Conservation (phyloP, 1,284 basidiomycete genomes). For the Pseudozyma pruni region DNA sequence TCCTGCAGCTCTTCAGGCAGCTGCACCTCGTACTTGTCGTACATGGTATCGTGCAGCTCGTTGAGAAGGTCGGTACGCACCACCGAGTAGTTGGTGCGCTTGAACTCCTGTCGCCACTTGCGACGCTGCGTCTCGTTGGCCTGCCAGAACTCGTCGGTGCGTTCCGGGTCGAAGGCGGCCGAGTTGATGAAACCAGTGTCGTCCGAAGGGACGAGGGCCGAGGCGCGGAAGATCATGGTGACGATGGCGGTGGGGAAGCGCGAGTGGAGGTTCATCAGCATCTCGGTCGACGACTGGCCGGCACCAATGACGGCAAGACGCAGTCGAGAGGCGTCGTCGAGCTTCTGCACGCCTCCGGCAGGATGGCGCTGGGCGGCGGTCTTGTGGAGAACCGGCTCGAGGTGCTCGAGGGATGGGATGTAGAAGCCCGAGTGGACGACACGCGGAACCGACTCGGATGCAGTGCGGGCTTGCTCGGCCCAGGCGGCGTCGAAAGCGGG, state of each 20-base stretch:
- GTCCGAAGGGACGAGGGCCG: slow-evolving; percentile 64
- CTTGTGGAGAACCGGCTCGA: slow-evolving; percentile 50
- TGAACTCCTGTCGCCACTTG: slow-evolving; percentile 62
- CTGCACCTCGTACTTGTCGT: slow-evolving; percentile 58
- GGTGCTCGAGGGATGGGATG: slow-evolving; percentile 52
- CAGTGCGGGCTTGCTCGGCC: slow-evolving; percentile 21
- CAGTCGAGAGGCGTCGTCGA: slow-evolving; percentile 36
- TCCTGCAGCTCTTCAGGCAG: slow-evolving; percentile 59
- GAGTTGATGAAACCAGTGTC: slow-evolving; percentile 66
- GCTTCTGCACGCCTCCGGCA: not conserved
- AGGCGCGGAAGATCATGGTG: slow-evolving; percentile 63
- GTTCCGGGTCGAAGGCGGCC: slow-evolving; percentile 64
- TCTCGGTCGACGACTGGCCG: slow-evolving; percentile 65
- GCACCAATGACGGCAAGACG: slow-evolving; percentile 64
- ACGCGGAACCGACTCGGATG: slow-evolving; percentile 21
- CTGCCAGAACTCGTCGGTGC: slow-evolving; percentile 65
- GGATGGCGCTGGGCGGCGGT: slow-evolving; percentile 20
- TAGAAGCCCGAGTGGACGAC: slow-evolving; percentile 63
- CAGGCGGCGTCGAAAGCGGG: slow-evolving; percentile 47
- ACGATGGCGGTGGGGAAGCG: slow-evolving; percentile 62
- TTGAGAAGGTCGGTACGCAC: slow-evolving; percentile 61
- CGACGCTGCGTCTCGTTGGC: slow-evolving; percentile 49
- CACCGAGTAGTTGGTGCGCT: slow-evolving; percentile 66
- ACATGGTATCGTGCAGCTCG: slow-evolving; percentile 59
- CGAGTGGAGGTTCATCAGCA: slow-evolving; percentile 60